phyloP scores from a whole-genome alignment of 345 rosid genomes.

The Trapa incisa region DNA sequence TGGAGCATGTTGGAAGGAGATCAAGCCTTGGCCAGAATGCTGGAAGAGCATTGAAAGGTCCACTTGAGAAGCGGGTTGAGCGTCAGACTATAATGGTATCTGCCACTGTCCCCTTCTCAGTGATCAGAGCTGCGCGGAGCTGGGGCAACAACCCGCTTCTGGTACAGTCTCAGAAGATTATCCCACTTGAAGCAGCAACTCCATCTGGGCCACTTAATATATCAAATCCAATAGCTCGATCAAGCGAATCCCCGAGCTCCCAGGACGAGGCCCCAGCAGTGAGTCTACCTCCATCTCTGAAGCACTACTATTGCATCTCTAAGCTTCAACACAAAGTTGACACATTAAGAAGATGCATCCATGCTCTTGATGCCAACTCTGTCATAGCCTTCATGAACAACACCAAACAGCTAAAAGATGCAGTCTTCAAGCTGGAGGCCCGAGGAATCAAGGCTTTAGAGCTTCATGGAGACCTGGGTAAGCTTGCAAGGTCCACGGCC shows the following conservation, averaged over 20 bases:
- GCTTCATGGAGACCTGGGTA: conserved; percentile 90
- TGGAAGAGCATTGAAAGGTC: conserved; percentile 18
- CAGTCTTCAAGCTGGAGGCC: conserved; percentile 84
- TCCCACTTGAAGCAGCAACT: conserved; percentile 43
- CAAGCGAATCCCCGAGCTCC: conserved; percentile 22
- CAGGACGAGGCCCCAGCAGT: conserved; percentile 44
- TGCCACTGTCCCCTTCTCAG: conserved; percentile 89
- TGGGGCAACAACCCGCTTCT: conserved; percentile 77
- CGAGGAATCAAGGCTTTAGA: conserved; percentile 72
- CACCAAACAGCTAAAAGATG: conserved; percentile 78
- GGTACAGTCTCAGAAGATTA: conserved; percentile 60
- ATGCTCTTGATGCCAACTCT: conserved; percentile 68
- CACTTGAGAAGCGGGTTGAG: conserved; percentile 21
- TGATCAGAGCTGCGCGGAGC: conserved; percentile 82
- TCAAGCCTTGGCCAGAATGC: conserved; percentile 28
- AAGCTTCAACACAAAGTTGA: conserved; percentile 87
- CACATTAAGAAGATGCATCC: conserved; percentile 69
- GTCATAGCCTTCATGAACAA: conserved; percentile 94
- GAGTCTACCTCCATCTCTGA: conserved; percentile 52
- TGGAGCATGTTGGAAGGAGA: conserved; percentile 77
- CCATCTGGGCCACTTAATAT: conserved; percentile 30
- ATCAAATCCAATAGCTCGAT: conserved; percentile 22
- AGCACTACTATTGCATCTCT: conserved; percentile 62
- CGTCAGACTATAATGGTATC: conserved; percentile 76
- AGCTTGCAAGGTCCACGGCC: conserved; percentile 77